Conservation (phyloP, 2,329 filamentous ascomycete species). For the Aspergillus transmontanensis region DNA sequence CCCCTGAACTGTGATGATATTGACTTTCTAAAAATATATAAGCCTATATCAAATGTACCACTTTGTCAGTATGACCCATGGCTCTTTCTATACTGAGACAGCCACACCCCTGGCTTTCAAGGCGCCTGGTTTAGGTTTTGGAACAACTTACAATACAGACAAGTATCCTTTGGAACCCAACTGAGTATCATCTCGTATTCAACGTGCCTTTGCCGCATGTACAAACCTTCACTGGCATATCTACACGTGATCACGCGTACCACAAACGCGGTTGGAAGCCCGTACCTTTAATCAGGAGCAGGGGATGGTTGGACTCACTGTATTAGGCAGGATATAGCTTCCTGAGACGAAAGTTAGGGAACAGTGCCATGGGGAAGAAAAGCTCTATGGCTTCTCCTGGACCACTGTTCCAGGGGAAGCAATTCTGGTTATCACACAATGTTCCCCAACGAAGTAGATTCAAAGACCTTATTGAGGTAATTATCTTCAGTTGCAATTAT, state of each 20-base stretch:
- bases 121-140: too few species aligned
- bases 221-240: constrained; percentile 12
- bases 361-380: not conserved
- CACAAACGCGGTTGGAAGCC: not conserved
- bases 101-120: not conserved
- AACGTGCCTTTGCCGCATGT: not conserved
- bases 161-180: not conserved
- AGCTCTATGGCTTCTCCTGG: not conserved
- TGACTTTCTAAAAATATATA: not conserved
- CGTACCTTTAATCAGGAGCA: not conserved
- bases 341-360: not conserved
- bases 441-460: constrained; percentile 54
- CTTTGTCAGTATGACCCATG: not conserved
- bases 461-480: constrained; percentile 51
- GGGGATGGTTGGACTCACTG: not conserved
- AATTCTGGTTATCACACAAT: constrained; percentile 61
- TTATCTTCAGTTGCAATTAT: not conserved
- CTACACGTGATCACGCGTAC: constrained; percentile 31
- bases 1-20: not conserved
- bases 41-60: not conserved
- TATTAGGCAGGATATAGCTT: not conserved
- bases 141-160: not conserved
- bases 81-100: not conserved
- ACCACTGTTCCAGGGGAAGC: constrained; percentile 55
- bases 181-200: not conserved